Conservation (phyloP, 2,329 filamentous ascomycete species). For the Teratosphaeria nubilosa region DNA sequence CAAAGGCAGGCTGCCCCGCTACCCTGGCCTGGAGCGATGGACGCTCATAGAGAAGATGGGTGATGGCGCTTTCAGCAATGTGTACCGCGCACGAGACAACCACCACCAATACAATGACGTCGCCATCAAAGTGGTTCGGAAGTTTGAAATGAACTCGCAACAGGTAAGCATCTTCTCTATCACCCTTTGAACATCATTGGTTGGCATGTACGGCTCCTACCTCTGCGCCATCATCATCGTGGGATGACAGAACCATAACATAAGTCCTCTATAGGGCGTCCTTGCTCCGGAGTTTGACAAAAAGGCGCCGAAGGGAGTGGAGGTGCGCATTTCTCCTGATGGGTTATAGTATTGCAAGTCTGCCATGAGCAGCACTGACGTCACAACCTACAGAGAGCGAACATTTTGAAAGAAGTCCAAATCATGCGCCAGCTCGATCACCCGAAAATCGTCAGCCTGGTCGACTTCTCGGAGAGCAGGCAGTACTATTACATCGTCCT, state of each 20-base stretch:
- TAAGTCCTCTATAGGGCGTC: conserved; percentile 60
- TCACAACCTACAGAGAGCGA: conserved; percentile 60
- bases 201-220: background rate
- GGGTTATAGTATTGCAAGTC: background rate
- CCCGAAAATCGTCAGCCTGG: conserved; percentile 86
- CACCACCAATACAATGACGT: conserved; percentile 66
- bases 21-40: conserved; percentile 79
- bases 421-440: conserved; percentile 98
- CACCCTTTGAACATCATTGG: conserved; percentile 5
- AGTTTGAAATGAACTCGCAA: conserved; percentile 97
- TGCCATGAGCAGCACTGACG: conserved; percentile 28
- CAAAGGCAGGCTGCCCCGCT: conserved; percentile 74
- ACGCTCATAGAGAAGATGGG: conserved; percentile 93
- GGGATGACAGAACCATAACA: conserved; percentile 11
- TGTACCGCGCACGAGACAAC: conserved; percentile 77
- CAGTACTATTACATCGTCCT: conserved; percentile 98
- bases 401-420: conserved; percentile 96
- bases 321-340: conserved; percentile 58
- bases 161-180: conserved; percentile 62
- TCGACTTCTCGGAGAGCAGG: conserved; percentile 85
- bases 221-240: background rate
- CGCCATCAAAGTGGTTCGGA: conserved; percentile 96
- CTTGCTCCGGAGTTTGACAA: conserved; percentile 93
- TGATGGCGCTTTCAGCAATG: conserved; percentile 96
- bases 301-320: conserved; percentile 76